Conservation (phyloP, 176 grass and related monocot genomes). For the Sorghum bicolor region Sorghum_bicolor_NCBIv3 NC_012873.2:4724501-4725000, state of each 20-base stretch:
- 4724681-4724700: conserved; percentile 11
- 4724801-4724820: conserved; percentile 12
- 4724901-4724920: conserved; percentile 21
- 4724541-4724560: not conserved
- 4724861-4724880: conserved; percentile 32
- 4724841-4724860: conserved; percentile 31
- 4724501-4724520: not conserved
- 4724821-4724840: conserved; percentile 18
- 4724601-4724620: not conserved
- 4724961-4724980: conserved; percentile 27
- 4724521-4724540: not conserved
- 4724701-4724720: not conserved
- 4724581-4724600: not conserved
- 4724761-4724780: conserved; percentile 19
- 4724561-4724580: not conserved
- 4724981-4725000: conserved; percentile 21
- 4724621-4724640: not conserved
- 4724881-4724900: conserved; percentile 31
- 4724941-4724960: conserved; percentile 36
- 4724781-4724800: conserved; percentile 21
- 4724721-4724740: conserved; percentile 16
- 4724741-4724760: conserved; percentile 34
- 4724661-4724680: not conserved
- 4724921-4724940: conserved; percentile 35
- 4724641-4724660: not conserved